Percentiles rank a stretch among this genome's conserved stretches.
Evolutionary conservation across 176 grass and related monocot genomes (phyloP).

Genomic region (Metroxylon sagu): DNA sequence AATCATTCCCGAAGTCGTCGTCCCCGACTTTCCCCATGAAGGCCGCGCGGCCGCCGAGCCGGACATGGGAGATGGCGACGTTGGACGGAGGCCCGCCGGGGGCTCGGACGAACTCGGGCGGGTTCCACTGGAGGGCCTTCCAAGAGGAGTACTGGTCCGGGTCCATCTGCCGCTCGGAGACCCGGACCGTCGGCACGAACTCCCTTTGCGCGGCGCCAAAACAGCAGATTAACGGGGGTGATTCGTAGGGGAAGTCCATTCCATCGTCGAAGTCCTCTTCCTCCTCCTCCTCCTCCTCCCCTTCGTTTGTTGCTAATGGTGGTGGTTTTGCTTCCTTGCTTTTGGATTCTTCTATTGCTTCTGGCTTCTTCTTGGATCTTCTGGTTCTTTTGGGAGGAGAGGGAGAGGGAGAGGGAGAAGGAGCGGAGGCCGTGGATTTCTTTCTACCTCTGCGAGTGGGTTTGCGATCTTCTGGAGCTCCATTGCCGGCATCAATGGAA

Average conservation of each 20-base stretch:
- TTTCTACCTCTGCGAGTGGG: slow-evolving; percentile 18
- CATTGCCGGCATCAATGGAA: slow-evolving; percentile 3
- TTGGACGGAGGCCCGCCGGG: slow-evolving; percentile 67
- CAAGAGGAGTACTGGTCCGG: slow-evolving; percentile 67
- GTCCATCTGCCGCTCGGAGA: slow-evolving; percentile 80
- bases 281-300: background rate
- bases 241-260: slow-evolving; percentile 26
- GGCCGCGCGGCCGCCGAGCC: slow-evolving; percentile 60
- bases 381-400: slow-evolving; percentile 19
- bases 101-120: slow-evolving; percentile 72
- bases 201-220: slow-evolving; percentile 72
- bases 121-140: slow-evolving; percentile 73
- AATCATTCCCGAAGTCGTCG: slow-evolving; percentile 69
- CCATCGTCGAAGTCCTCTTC: slow-evolving; percentile 12
- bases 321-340: background rate
- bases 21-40: slow-evolving; percentile 80
- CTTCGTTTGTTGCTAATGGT: background rate
- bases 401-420: slow-evolving; percentile 11
- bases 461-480: slow-evolving; percentile 4
- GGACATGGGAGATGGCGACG: slow-evolving; percentile 56
- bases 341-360: slow-evolving; percentile 4
- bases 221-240: slow-evolving; percentile 63
- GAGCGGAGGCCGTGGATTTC: background rate
- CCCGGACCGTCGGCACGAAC: slow-evolving; percentile 70
- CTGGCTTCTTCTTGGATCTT: slow-evolving; percentile 14